A percentile compares a stretch with the other conserved stretches of the same genome.
Conservation (phyloP, 352 stramenopile genomes). For the Globisporangium parvum region DNA sequence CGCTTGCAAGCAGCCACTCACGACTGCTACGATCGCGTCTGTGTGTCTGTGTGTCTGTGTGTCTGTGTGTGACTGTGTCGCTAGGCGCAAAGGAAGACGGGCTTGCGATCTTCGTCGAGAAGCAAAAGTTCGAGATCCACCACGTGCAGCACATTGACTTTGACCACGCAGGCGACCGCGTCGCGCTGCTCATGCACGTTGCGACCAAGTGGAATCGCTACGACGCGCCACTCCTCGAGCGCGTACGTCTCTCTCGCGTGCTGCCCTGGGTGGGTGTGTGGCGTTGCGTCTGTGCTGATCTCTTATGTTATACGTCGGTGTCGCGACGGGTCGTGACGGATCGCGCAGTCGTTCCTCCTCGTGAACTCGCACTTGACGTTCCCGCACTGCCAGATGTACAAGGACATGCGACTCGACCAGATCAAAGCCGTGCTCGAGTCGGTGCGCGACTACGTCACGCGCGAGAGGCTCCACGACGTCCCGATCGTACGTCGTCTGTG, state of each 20-base stretch:
- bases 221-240: conserved; percentile 36
- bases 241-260: conserved; percentile 20
- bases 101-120: conserved; percentile 72
- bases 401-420: conserved; percentile 69
- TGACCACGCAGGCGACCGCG: conserved; percentile 67
- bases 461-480: conserved; percentile 57
- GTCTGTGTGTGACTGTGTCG: neutral
- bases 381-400: conserved; percentile 74
- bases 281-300: neutral
- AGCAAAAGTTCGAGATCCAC: conserved; percentile 73
- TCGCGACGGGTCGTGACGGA: too few relatives aligned
- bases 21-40: too few relatives aligned
- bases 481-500: conserved; percentile 64
- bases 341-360: conserved; percentile 51
- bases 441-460: conserved; percentile 57
- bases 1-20: neutral
- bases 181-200: conserved; percentile 79
- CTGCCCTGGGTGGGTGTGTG: neutral
- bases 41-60: too few relatives aligned
- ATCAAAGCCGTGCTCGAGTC: conserved; percentile 73
- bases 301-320: conserved; percentile 1
- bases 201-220: conserved; percentile 73
- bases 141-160: conserved; percentile 73
- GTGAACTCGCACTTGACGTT: conserved; percentile 86
- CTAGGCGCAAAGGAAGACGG: conserved; percentile 71